Base-by-base conservation (phyloP, 495 filamentous ascomycete genomes). In the Hamigera avellanea region DNA sequence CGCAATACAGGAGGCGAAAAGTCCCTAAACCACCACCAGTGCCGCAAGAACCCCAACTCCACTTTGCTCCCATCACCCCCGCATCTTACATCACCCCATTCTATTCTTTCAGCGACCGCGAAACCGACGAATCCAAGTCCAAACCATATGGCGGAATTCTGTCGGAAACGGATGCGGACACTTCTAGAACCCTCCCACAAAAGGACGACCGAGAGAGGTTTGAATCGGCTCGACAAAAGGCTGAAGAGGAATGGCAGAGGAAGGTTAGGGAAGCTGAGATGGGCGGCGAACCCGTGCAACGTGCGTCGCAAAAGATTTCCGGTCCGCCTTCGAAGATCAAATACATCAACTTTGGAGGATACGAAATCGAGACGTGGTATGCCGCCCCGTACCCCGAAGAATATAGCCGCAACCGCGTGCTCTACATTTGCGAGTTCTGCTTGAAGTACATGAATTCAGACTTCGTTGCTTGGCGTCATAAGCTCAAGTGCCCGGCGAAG, bases 361-460 rank as follows among this genome's bases (percentile, higher is more conserved):
- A 81, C 61, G 89, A 96, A 52, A 96, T 98, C 48, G 93, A 98
- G 57, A 96, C 88, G 15, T 96, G 91, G 91, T 95, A 98, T 59
- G 87, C 93, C n/a, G 89, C 91, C 17, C 91, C 91, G 14, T 98
- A 98, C 50, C 91, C 91, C 0, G 91, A 95, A 56, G 91, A 98
- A 58, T 98, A 96, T 63, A 95, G 86, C 49, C 78, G 86, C 45
- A 95, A 96, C 51, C 79, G 80, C 23, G 81, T 94, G 14, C 77
- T 98, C 12, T 95, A 93, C 59, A 95, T 98, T 44, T 98, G 91
- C 66, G 93, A 98, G 54, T 98, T 95, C 57, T 98, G 91, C 53
- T 67, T 98, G 32, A 96, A 96, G 56, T 98, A 98, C 64, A 95
- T 98, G 88, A 94, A 88, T 53, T 95, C 89, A 8, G 88, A 95